Evolutionary conservation across 495 filamentous ascomycete species (phyloP), one percentile per base, ranked within the genome.

Genomic region (Bombardia bombarda): DNA sequence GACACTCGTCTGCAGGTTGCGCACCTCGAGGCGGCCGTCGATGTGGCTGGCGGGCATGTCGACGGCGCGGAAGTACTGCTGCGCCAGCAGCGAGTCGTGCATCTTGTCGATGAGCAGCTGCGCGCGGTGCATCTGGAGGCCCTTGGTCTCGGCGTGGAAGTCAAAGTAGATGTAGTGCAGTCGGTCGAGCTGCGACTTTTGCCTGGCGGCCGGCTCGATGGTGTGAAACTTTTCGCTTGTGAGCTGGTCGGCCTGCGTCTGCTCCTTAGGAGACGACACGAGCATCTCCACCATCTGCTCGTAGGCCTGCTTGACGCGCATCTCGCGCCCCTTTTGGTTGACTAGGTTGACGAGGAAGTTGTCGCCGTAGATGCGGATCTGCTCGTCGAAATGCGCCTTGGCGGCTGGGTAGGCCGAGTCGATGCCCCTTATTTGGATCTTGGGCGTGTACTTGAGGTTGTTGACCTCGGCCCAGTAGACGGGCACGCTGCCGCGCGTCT

Each of bases 101-200:
- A 98, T 67, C 41, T 84, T 80, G 53, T 95, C 82, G 51, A 97
- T 71, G 4, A 98, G 76, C 26, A 93, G 62, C 64, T 89, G 80
- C 2, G 89, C 90, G 16, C 88, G 85, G 58, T 98, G 84, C 90
- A 90, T 95, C 53, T 85, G 78, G 23, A 97, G 69, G 21, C 87
- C 87, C 63, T 92, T 94, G 22, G 93, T 97, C 65, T 98, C 92
- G 57, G 85, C 89, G 67, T 98, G 92, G 62, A 90, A 97, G 68
- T 98, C 93, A 51, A 98, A 97, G 69, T 97, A 97, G 43, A 96
- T 63, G 57, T 98, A 98, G 56, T 98, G 88, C 13, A 97, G 68
- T 23, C 79, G 79, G 58, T 96, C 88, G 57, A 83, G 80, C 34
- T 77, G 35, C n/a, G 58, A 72, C 42, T 79, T 77, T 36, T 74